These are phyloP conservation scores for Xylariaceae sp. DNA, from an alignment of 2,329 filamentous ascomycete genomes.

Conservation along the genomic window DNA sequence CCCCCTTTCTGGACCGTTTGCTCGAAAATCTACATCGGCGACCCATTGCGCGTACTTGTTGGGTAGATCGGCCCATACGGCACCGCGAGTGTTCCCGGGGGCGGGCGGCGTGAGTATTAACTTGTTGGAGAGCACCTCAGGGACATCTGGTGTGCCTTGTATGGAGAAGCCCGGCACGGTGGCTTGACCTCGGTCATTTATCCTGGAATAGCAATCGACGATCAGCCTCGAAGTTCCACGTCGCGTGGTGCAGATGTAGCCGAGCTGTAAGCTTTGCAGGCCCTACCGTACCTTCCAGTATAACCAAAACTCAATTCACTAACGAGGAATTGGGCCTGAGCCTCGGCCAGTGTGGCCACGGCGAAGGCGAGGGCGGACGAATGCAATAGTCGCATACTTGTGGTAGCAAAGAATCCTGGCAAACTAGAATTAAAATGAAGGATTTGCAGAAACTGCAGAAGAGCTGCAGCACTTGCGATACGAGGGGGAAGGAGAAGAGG, in stretches of 20 bases:
- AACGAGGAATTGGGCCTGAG: slow-evolving; percentile 62
- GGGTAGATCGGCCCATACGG: slow-evolving; percentile 69
- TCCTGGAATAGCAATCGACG: slow-evolving; percentile 35
- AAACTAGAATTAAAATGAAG: background rate
- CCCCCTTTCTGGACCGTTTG: slow-evolving; percentile 77
- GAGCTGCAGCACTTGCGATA: background rate
- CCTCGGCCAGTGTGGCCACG: slow-evolving; percentile 40
- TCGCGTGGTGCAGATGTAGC: background rate
- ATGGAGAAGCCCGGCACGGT: slow-evolving; percentile 52
- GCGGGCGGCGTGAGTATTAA: slow-evolving; percentile 85
- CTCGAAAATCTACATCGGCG: slow-evolving; percentile 82
- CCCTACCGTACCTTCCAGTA: slow-evolving; percentile 48
- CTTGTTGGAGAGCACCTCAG: slow-evolving; percentile 78
- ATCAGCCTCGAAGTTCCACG: slow-evolving; percentile 8
- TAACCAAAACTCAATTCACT: slow-evolving; percentile 76
- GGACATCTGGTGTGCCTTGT: slow-evolving; percentile 48
- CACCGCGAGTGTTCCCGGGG: slow-evolving; percentile 79
- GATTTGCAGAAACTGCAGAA: slow-evolving; percentile 2
- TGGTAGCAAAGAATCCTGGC: no score
- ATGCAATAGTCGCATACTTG: slow-evolving; percentile 38
- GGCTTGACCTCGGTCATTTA: slow-evolving; percentile 57
- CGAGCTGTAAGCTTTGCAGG: background rate
- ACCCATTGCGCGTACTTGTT: slow-evolving; percentile 69
- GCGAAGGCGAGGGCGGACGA: slow-evolving; percentile 35
- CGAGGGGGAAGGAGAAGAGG: slow-evolving; percentile 3